Base-by-base conservation (phyloP, 345 rosid genomes). In the Brassica juncea region DNA sequence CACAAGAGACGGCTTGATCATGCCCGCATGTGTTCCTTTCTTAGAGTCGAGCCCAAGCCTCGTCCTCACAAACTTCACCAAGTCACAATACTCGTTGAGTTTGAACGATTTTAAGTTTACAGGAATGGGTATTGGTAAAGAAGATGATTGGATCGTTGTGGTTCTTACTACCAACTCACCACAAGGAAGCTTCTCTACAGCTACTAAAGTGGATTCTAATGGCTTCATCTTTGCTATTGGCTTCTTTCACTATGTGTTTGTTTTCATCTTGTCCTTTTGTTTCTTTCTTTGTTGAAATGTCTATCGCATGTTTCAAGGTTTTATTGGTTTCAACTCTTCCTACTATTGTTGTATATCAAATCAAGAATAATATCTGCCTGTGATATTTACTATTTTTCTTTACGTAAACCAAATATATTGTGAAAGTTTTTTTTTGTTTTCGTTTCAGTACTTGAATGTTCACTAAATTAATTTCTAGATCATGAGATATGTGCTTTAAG, bases 1-100 rank as follows among this genome's bases (percentile, higher is more conserved):
- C 86, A 90, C 93, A 19, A 86, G 89, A 85, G 97, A 88, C 59
- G 99, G 97, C 16, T 25, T 23, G 12, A 54, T 88, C 12, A 82
- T 93, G 98, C 99, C 94, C 4, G 93, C 90, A 16, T 95, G 97
- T 77, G 91, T 93, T 81, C 98, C 98, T 58, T 81, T 84, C 64
- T 84, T 89, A 47, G 90, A 83, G 8, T 77, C 90, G 0, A 66
- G 21, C 60, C 74, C 89, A 0, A 66, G 21, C 64, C 87, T 89
- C 39, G 97, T 91, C 54, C 89, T 93, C 64, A 44, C 86, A 27
- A 95, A 93, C 91, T 93, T 82, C 87, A 95, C 98, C 0, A 52
- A 73, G 77, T 81, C 93, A 49, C 91, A 85, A 28, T 95, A 93
- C 83, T 86, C 97, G 0, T 34, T 2, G 2, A 78, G 71, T 60